phyloP scores from a whole-genome alignment of 306 rosid species.

The Lathyrus aphaca region DNA sequence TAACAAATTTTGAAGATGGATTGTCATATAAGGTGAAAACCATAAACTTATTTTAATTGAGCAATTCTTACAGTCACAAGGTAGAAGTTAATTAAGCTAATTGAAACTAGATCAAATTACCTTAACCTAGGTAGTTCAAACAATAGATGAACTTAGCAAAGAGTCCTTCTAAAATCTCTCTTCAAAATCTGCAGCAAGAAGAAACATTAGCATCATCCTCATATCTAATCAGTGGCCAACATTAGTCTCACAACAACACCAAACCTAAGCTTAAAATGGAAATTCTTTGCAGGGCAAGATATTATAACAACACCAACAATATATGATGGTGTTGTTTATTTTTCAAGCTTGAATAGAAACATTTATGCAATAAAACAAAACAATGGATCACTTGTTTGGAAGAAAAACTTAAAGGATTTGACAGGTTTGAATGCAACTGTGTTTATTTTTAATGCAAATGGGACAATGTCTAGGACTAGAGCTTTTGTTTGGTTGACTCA shows the following conservation, averaged over 20 bases:
- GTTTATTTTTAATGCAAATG: no score
- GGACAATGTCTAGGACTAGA: no score
- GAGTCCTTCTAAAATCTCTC: slow-evolving; percentile 98
- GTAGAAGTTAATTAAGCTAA: not conserved
- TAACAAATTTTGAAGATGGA: not conserved
- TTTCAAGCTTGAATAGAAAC: slow-evolving; percentile 74
- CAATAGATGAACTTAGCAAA: slow-evolving; percentile 78
- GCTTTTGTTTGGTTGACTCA: no score
- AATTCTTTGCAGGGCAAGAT: no score
- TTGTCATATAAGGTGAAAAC: not conserved
- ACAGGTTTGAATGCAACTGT: no score
- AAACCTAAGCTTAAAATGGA: slow-evolving; percentile 56
- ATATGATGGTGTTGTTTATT: slow-evolving; percentile 49
- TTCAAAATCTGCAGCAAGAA: slow-evolving; percentile 76
- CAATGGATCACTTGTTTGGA: slow-evolving; percentile 42
- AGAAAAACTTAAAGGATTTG: no score
- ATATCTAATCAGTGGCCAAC: no score
- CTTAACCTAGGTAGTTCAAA: slow-evolving; percentile 91
- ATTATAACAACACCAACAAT: slow-evolving; percentile 66
- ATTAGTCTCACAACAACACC: slow-evolving; percentile 49
- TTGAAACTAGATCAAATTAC: slow-evolving; percentile 46
- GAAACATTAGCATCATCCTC: slow-evolving; percentile 8
- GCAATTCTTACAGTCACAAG: not conserved
- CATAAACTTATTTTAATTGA: no score
- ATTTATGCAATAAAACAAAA: slow-evolving; percentile 52